These are phyloP conservation scores for Hypoxylon sp. DNA, from an alignment of 2,329 filamentous ascomycete genomes.

Conservation along the genomic window DNA sequence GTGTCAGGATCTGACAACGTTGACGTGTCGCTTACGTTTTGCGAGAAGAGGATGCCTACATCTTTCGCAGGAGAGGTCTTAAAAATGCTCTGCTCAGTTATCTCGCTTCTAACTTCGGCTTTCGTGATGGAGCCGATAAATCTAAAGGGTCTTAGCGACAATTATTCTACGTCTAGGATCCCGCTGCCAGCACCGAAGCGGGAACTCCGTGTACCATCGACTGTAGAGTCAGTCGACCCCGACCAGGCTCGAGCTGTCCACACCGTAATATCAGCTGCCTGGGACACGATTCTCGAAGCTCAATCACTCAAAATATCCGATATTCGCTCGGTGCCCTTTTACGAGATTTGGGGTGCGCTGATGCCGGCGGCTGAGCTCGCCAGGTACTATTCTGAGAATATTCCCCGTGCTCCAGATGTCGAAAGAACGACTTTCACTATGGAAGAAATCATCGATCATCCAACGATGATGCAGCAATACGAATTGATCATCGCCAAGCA, in stretches of 20 bases:
- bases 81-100: constrained; percentile 60
- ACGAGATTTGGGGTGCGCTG: constrained; percentile 64
- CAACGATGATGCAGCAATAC: constrained; percentile 64
- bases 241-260: constrained; percentile 59
- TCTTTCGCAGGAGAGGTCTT: constrained; percentile 61
- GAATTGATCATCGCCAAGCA: constrained; percentile 55
- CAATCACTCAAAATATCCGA: constrained; percentile 57
- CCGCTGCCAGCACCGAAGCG: constrained; percentile 54
- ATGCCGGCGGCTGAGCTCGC: constrained; percentile 64
- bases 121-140: constrained; percentile 62
- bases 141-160: constrained; percentile 60
- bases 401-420: constrained; percentile 57
- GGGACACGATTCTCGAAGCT: constrained; percentile 61
- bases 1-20: constrained; percentile 55
- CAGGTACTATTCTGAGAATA: constrained; percentile 58
- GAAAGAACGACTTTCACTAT: constrained; percentile 56
- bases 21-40: constrained; percentile 61
- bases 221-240: constrained; percentile 53
- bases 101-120: constrained; percentile 61
- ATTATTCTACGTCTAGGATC: constrained; percentile 56
- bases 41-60: constrained; percentile 58
- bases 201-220: constrained; percentile 42
- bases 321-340: constrained; percentile 63
- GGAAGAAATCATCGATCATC: constrained; percentile 64
- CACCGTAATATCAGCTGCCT: constrained; percentile 58